A percentile compares a stretch with the other conserved stretches of the same genome.
Conservation (phyloP, 148 eudicot species). For the Polygonum maritimum region DNA sequence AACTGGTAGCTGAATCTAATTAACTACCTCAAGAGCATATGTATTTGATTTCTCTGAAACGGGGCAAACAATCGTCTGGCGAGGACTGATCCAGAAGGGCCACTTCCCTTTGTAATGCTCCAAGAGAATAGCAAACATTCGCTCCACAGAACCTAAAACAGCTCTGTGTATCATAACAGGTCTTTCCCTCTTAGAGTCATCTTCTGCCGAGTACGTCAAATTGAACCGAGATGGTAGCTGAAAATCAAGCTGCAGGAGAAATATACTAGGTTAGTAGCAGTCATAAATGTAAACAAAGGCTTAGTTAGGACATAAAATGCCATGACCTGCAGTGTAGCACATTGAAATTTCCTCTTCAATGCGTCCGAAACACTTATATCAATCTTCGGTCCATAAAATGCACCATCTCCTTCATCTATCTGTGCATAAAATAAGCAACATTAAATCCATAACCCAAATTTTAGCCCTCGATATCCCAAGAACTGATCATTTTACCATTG, state of each 20-base stretch:
- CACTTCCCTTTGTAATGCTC: slow-evolving; percentile 98
- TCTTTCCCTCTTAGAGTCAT: slow-evolving; percentile 87
- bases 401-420: slow-evolving; percentile 98
- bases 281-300: background rate
- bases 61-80: slow-evolving; percentile 87
- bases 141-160: slow-evolving; percentile 90
- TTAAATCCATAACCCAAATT: background rate
- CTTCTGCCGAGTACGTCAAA: slow-evolving; percentile 87
- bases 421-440: slow-evolving; percentile 23
- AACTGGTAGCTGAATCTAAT: background rate
- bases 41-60: slow-evolving; percentile 78
- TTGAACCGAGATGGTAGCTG: slow-evolving; percentile 89
- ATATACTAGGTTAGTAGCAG: background rate
- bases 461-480: background rate
- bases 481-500: background rate
- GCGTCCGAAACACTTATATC: slow-evolving; percentile 98
- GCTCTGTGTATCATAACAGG: slow-evolving; percentile 99
- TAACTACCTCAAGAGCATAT: slow-evolving; percentile 65
- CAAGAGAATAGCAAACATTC: slow-evolving; percentile 96
- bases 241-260: slow-evolving; percentile 71
- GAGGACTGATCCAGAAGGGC: slow-evolving; percentile 99
- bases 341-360: slow-evolving; percentile 91
- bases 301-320: background rate
- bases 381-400: slow-evolving; percentile 98
- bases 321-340: slow-evolving; percentile 93